Evolutionary conservation across 345 rosid species (phyloP), one percentile per base, ranked within the genome.

Genomic region (Pistacia vera): DNA sequence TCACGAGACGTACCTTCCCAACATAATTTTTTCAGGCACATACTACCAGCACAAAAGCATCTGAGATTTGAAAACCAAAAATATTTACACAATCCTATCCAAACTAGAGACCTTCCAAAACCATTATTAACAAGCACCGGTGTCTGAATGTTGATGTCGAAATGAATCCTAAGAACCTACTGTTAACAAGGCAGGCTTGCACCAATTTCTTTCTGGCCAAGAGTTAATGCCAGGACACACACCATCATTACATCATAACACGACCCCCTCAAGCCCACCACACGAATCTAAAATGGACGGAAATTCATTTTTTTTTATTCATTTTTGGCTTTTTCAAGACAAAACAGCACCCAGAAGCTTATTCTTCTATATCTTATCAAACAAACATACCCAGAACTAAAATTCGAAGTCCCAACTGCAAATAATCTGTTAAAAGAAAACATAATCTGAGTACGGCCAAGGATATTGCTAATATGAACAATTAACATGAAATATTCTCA

Each of bases 1-100:
- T 36, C 81, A 73, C 70, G 81, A 49, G 89, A 77, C 51, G 93
- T 87, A 80, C 75, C 83, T 77, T 63, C 88, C 90, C 92, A 88
- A 73, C 81, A 75, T 78, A 89, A 71, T 68, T 82, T 78, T 67
- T 74, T n/a, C 17, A 13, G 8, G 77, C 77, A 14, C n/a, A 33
- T 25, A 60, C 46, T 54, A 52, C 54, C 41, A 13, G 16, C 38
- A 54, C 52, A 52, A 35, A 73, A 73, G 52, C 51, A 36, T 3
- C 25, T 70, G 57, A 44, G 5, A 63, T 12, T 63, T 51, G 20
- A 35, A 13, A 22, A 44, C 13, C 35, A 16, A 74, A 4, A 13
- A 46, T 52, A 33, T 12, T 66, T 35, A 51, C 69, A 52, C 6
- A 33, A 63, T 13, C 48, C 13, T n/a, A 52, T 33, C n/a, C n/a